phyloP scores from a whole-genome alignment of 208 protist genomes.

The Acanthamoeba polyphaga region DNA sequence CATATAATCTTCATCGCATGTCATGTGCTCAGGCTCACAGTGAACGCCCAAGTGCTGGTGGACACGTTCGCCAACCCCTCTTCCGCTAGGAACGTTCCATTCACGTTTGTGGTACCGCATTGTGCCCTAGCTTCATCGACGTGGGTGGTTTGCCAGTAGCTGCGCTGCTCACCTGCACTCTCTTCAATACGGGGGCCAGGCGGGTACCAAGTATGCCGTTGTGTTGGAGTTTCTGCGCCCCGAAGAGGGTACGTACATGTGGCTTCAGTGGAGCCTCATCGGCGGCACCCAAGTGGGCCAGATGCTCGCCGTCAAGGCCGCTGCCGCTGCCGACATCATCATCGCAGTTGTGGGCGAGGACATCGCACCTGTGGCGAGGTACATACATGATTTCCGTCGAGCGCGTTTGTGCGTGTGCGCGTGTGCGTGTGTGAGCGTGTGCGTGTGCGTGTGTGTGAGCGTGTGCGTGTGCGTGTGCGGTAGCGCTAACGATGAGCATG shows the following conservation, averaged over 20 bases:
- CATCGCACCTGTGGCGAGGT: not conserved
- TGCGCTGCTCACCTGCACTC: no score
- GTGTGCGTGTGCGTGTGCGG: no score
- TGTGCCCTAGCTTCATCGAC: no score
- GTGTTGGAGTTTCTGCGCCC: not conserved
- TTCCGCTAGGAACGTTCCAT: not conserved
- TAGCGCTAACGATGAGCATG: not conserved
- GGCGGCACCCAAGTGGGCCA: not conserved
- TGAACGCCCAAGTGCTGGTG: not conserved
- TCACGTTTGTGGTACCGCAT: not conserved
- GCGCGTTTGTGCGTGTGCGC: no score
- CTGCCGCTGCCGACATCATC: not conserved
- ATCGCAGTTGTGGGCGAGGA: not conserved
- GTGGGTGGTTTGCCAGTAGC: not conserved
- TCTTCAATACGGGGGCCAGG: not conserved
- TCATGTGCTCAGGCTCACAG: not conserved
- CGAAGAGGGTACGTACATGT: not conserved
- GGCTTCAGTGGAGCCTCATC: not conserved
- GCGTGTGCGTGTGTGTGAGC: not conserved
- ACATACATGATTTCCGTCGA: not conserved
- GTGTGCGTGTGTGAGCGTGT: not conserved
- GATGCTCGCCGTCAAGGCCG: not conserved
- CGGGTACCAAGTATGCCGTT: not conserved
- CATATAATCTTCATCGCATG: not conserved
- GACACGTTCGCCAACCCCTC: not conserved